Evolutionary conservation across 2,329 filamentous ascomycete genomes (phyloP), one percentile per base, ranked within the genome.

Genomic region (Zymoseptoria passerinii): DNA sequence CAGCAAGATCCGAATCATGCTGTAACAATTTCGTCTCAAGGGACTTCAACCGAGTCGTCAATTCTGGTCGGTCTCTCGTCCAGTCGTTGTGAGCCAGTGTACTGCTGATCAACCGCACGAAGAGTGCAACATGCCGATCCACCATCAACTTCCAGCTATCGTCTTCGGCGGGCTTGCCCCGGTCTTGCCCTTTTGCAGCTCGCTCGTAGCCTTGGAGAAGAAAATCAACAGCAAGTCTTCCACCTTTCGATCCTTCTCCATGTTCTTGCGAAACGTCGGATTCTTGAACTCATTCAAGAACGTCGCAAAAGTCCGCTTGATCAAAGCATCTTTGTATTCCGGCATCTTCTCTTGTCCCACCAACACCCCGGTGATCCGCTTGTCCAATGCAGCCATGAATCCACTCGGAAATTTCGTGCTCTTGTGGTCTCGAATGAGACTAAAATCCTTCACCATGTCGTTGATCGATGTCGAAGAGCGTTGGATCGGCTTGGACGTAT

Each of bases 211-310:
- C 63, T 90, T 88, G 1, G 92, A 95, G 75, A 95, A 97, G 79
- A 99, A 97, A 63, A 97, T 96, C 66, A 99, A 81, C 54, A 99
- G 85, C 54, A 97, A 77, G 63, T 95, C 92, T 74, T 99, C 94
- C 20, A 95, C 87, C 69, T 92, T 87, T 62, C 92, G 84, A 73
- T 96, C 92, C 75, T 95, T 95, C 70, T 96, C 91, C 78, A 96
- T 90, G 59, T 86, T 87, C 76, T 91, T 95, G 65, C 90, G 87
- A 70, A 96, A 96, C 51, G 84, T 85, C 61, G 86, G 86, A 62
- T 95, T 90, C 66, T 92, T 96, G 72, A 99, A 89, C 58, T 90
- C 88, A 59, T 92, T 96, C 71, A 96, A 87, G 63, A 96, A 96
- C 64, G 90, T 89, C 57, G 90, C 94, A 76, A 99, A 99, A 1